Evolutionary conservation across 2,329 filamentous ascomycete genomes (phyloP), one percentile per base, ranked within the genome.

Genomic region (Ilyonectria robusta): DNA sequence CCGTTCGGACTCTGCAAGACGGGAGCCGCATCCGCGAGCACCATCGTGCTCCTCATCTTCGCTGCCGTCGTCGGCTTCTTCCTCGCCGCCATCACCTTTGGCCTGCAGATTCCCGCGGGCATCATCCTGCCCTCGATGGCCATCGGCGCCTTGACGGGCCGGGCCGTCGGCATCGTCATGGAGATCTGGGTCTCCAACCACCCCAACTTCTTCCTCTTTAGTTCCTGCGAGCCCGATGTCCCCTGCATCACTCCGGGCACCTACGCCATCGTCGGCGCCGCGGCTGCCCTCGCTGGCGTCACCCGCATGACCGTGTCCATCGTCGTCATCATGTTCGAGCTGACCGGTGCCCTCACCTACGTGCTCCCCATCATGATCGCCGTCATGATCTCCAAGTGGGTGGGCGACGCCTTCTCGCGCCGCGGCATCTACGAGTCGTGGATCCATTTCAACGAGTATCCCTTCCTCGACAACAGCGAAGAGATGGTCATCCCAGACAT

Each of bases 311-410:
- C 96, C 0, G 94, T 98, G 11, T 98, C 95, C 13, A 98, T 99
- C 72, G 95, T 99, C 5, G 96, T 98, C 76, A 99, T 99, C 83
- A 98, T 98, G 93, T 99, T 99, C 77, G 96, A 99, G 84, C 91
- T 99, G 62, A 99, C 96, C 0, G 96, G 96, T 59, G 96, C 96
- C 1, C 87, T 99, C 31, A 97, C 94, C 1, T 98, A 98, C 78
- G 95, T 99, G 55, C 89, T 99, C 8, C 96, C 96, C 61, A 99
- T 98, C 80, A 99, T 99, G 96, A 93, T 99, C 70, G 94, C 95
- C 48, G 96, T 99, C 77, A 97, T 99, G 95, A 87, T 98, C 50
- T 93, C 93, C 69, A 99, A 99, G 83, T 99, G 96, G 96, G 94
- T 97, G 29, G 96, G 95, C 76, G 96, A 99, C 80, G 95, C 94